Conservation (phyloP, 257 asterid species). For the Solanum bulbocastanum region DNA sequence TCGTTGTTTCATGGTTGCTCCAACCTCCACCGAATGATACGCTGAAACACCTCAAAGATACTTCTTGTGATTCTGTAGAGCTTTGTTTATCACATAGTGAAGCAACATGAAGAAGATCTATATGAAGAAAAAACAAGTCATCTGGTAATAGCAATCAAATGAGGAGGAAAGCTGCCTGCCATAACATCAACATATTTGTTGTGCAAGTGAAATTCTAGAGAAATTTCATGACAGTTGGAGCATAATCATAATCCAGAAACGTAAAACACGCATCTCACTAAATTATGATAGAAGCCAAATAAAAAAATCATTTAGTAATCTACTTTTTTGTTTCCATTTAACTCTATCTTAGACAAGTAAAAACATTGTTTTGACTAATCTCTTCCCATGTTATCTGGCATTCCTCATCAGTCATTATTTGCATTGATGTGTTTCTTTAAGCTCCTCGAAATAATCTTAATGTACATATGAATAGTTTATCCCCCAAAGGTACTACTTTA, state of each 20-base stretch:
- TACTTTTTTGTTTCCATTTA: neutral
- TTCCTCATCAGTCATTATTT: neutral
- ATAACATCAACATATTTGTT: neutral
- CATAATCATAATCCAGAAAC: neutral
- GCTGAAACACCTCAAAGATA: constrained; percentile 42
- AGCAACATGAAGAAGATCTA: constrained; percentile 48
- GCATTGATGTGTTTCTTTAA: neutral
- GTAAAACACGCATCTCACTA: neutral
- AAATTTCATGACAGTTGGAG: neutral
- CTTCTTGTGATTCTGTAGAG: constrained; percentile 24
- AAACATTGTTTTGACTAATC: neutral
- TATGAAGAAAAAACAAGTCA: constrained; percentile 2
- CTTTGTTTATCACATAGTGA: constrained; percentile 27
- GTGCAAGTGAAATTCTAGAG: neutral
- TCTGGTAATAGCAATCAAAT: neutral
- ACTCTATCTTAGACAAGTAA: neutral
- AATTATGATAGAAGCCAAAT: neutral
- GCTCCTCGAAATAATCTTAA: neutral
- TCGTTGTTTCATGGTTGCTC: constrained; percentile 18
- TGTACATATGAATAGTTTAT: neutral
- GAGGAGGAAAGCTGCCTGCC: neutral
- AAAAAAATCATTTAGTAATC: neutral
- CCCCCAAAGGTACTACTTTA: neutral
- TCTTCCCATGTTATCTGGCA: neutral
- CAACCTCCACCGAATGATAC: constrained; percentile 45